These are phyloP conservation scores for Clitoria ternatea DNA, from an alignment of 306 rosid species.

Conservation along the genomic window DNA sequence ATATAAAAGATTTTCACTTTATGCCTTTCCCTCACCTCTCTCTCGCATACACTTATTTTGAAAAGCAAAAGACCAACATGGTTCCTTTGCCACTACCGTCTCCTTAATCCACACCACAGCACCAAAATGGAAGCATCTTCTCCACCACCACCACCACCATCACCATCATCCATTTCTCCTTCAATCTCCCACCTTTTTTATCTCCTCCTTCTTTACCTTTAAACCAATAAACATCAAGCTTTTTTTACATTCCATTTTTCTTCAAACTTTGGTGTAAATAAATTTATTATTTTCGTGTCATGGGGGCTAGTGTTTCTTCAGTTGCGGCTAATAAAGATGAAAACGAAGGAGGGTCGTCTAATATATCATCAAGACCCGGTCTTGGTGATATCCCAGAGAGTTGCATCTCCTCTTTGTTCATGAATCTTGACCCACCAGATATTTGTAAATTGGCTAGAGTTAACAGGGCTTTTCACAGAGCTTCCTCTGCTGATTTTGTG, in stretches of 20 bases:
- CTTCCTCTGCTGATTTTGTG: conserved; percentile 68
- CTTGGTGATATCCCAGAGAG: conserved; percentile 76
- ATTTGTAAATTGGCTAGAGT: conserved; percentile 65
- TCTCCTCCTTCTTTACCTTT: conserved; percentile 52
- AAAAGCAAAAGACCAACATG: conserved; percentile 1
- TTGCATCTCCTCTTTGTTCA: conserved; percentile 58
- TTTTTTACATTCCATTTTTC: neutral
- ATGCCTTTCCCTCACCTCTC: conserved; percentile 23
- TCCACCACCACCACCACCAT: conserved; percentile 20
- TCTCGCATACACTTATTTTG: neutral
- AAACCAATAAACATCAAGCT: neutral
- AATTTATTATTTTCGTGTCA: neutral
- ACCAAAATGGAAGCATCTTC: conserved; percentile 38
- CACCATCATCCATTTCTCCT: conserved; percentile 11
- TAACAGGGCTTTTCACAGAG: conserved; percentile 51
- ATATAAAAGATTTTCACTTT: conserved; percentile 28
- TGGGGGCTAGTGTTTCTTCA: conserved; percentile 64
- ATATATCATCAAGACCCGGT: conserved; percentile 26
- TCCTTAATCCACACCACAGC: conserved; percentile 12
- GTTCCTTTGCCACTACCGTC: conserved; percentile 1
- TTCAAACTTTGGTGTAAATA: neutral
- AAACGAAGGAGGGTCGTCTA: neutral
- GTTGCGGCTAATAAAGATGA: neutral
- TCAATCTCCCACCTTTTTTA: conserved; percentile 20
- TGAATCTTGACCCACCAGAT: conserved; percentile 66